Evolutionary conservation across 192 early-diverging fungal species (phyloP).

Genomic region (Kickxella alabastrina): DNA sequence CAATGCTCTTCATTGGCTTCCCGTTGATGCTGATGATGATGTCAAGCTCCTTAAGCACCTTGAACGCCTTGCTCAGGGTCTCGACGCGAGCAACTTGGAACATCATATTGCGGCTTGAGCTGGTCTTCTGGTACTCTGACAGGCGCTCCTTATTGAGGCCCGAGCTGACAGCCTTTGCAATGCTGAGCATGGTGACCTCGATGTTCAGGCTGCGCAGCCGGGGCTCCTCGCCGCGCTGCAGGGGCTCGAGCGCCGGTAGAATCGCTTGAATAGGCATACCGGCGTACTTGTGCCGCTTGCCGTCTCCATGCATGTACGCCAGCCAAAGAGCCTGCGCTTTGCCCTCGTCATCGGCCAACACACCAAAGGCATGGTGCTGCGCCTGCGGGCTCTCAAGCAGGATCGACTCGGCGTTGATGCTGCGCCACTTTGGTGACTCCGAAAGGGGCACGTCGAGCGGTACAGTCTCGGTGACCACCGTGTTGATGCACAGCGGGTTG

Average conservation of each 20-base stretch:
- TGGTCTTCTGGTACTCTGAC: conserved; percentile 53
- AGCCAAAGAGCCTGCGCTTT: conserved; percentile 37
- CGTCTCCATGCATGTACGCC: conserved; percentile 23
- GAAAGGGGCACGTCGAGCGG: conserved; percentile 47
- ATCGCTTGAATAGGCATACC: conserved; percentile 54
- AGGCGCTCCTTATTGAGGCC: conserved; percentile 61
- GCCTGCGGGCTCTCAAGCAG: conserved; percentile 30
- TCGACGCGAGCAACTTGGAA: conserved; percentile 61
- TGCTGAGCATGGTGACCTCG: conserved; percentile 59
- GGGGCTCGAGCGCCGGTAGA: conserved; percentile 50
- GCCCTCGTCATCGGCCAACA: conserved; percentile 38
- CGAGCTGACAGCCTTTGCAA: conserved; percentile 58
- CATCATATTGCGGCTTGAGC: conserved; percentile 53
- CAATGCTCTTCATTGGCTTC: conserved; percentile 57
- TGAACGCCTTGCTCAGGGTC: conserved; percentile 51
- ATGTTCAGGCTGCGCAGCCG: conserved; percentile 56
- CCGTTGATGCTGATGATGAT: conserved; percentile 68
- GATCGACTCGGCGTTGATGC: conserved; percentile 37
- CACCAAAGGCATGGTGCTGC: conserved; percentile 23
- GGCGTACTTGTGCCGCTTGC: conserved; percentile 50
- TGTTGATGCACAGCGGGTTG: conserved; percentile 58
- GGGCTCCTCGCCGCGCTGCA: conserved; percentile 52
- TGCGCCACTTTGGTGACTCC: conserved; percentile 33
- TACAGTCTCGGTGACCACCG: conserved; percentile 58
- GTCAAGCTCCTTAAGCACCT: conserved; percentile 62